Percentiles rank a stretch among this genome's conserved stretches.
Conservation (phyloP, 1,284 basidiomycete genomes). For the Neonothopanus nambi region DNA sequence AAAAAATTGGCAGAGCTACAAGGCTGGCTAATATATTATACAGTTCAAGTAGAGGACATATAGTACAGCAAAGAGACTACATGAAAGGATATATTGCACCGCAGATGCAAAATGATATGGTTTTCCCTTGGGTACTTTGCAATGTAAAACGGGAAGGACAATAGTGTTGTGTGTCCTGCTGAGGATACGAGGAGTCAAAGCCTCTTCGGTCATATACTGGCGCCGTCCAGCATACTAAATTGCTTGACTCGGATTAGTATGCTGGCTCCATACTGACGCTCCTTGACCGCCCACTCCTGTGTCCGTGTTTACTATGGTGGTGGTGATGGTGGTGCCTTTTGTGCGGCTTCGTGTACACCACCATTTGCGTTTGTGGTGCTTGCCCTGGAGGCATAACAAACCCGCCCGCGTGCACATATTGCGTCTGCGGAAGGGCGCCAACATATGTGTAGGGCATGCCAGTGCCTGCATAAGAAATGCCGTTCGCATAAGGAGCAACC, state of each 20-base stretch:
- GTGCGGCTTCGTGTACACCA: slow-evolving; percentile 36
- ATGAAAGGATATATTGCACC: no score
- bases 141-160: no score
- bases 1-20: no score
- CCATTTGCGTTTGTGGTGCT: slow-evolving; percentile 28
- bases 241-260: slow-evolving; percentile 1
- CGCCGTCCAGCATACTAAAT: background rate
- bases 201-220: no score
- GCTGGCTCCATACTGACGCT: slow-evolving; percentile 26
- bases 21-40: no score
- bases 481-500: background rate
- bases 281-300: slow-evolving; percentile 30
- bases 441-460: slow-evolving; percentile 5
- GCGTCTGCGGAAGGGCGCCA: slow-evolving; percentile 13
- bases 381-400: slow-evolving; percentile 8
- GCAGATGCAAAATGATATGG: no score
- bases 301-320: slow-evolving; percentile 17
- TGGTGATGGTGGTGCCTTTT: slow-evolving; percentile 32
- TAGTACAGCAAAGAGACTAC: no score
- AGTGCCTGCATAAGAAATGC: slow-evolving; percentile 1
- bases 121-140: no score
- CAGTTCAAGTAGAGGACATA: no score
- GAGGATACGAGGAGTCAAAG: no score
- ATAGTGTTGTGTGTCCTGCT: background rate
- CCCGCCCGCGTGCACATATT: slow-evolving; percentile 14